Evolutionary conservation across 768 basidiomycete species (phyloP).

Genomic region (Russula dissimulans): DNA sequence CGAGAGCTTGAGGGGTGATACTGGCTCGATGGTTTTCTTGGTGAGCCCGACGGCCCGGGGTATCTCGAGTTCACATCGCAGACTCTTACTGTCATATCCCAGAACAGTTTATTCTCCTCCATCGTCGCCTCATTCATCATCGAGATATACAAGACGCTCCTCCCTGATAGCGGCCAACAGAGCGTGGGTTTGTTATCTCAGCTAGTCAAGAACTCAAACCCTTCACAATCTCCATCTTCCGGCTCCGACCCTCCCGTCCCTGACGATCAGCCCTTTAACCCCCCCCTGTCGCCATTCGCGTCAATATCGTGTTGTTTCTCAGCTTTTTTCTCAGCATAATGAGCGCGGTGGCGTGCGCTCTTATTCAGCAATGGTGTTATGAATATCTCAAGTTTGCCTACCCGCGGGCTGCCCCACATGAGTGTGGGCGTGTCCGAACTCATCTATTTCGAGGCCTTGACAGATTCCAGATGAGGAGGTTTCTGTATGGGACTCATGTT

Average conservation of each 20-base stretch:
- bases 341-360: slow-evolving; percentile 8
- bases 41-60: not conserved
- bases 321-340: slow-evolving; percentile 9
- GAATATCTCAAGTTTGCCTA: not conserved
- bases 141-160: slow-evolving; percentile 15
- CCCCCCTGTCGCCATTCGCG: slow-evolving; percentile 3
- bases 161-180: not conserved
- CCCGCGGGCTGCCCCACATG: slow-evolving; percentile 1
- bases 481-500: slow-evolving; percentile 5
- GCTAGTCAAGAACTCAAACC: too few relatives aligned
- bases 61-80: not conserved
- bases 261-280: not conserved
- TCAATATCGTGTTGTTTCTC: slow-evolving; percentile 13
- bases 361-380: slow-evolving; percentile 16
- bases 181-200: not conserved
- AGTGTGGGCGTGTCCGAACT: slow-evolving; percentile 6
- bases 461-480: slow-evolving; percentile 2
- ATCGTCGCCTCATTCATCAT: slow-evolving; percentile 19
- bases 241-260: too few relatives aligned
- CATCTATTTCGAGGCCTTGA: slow-evolving; percentile 2
- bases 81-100: not conserved
- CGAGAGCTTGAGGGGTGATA: slow-evolving; percentile 11
- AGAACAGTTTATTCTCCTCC: slow-evolving; percentile 17
- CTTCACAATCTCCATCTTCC: too few relatives aligned
- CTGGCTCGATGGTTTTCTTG: slow-evolving; percentile 15